These are phyloP conservation scores for Thalassiosira hispida DNA, from an alignment of 352 stramenopile species.

Conservation along the genomic window DNA sequence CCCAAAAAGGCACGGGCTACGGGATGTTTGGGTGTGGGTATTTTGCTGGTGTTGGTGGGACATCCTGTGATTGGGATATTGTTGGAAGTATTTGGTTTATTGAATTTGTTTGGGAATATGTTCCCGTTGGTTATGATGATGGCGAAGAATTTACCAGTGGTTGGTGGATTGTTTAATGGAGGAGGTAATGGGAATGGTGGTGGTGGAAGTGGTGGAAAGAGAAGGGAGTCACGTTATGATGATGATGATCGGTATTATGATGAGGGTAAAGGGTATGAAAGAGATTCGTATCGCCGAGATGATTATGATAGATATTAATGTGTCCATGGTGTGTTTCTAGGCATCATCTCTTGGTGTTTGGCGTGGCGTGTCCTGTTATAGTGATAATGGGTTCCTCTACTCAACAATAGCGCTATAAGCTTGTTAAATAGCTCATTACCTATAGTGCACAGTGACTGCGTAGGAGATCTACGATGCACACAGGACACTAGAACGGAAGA, in stretches of 20 bases:
- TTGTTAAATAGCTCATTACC: too few relatives aligned
- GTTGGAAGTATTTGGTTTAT: constrained; percentile 83
- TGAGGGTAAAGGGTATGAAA: constrained; percentile 16
- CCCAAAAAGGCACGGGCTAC: constrained; percentile 80
- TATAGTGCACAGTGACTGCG: too few relatives aligned
- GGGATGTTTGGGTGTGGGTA: constrained; percentile 72
- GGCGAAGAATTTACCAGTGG: constrained; percentile 72
- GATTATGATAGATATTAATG: constrained; percentile 2
- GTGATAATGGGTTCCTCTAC: too few relatives aligned
- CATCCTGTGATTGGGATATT: constrained; percentile 82
- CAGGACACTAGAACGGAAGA: too few relatives aligned
- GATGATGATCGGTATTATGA: constrained; percentile 46
- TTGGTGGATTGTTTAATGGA: constrained; percentile 65
- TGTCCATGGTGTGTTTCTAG: too few relatives aligned
- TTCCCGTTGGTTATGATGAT: constrained; percentile 82
- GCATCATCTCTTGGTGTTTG: too few relatives aligned
- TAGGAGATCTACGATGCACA: too few relatives aligned
- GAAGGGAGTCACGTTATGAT: constrained; percentile 29
- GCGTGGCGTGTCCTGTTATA: too few relatives aligned
- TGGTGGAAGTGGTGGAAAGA: constrained; percentile 23
- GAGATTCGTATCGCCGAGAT: constrained; percentile 6
- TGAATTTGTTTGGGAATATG: constrained; percentile 87
- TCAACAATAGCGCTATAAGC: too few relatives aligned
- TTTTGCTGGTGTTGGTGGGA: constrained; percentile 82
- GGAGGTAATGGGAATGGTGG: constrained; percentile 15